Conservation (phyloP, 345 rosid genomes). For the Chamaenerion angustifolium region DNA sequence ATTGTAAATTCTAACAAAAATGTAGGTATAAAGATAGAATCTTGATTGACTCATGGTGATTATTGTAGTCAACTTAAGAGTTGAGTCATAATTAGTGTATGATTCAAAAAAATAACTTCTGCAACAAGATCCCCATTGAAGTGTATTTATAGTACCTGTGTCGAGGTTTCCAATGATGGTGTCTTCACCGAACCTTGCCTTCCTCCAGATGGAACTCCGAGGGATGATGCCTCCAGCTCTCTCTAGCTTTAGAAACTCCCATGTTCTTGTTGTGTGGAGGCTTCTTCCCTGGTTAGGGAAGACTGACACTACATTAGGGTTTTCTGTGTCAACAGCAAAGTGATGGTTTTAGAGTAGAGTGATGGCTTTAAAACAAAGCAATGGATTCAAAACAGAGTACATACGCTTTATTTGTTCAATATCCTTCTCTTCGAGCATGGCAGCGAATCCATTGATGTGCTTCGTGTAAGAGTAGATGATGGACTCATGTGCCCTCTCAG, state of each 20-base stretch:
- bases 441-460: constrained; percentile 52
- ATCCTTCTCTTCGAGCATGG: constrained; percentile 33
- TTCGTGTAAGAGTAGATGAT: constrained; percentile 29
- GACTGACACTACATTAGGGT: constrained; percentile 34
- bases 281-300: constrained; percentile 25
- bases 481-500: constrained; percentile 29
- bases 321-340: constrained; percentile 16
- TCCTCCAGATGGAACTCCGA: constrained; percentile 21
- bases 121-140: too few species aligned
- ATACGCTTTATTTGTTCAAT: constrained; percentile 31
- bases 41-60: too few species aligned
- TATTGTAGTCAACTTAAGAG: too few species aligned
- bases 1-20: too few species aligned
- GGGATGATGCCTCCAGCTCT: constrained; percentile 19
- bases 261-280: constrained; percentile 42
- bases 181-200: constrained; percentile 36
- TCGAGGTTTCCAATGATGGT: constrained; percentile 42
- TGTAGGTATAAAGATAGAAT: too few species aligned
- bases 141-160: constrained; percentile 22
- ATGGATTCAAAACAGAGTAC: too few species aligned
- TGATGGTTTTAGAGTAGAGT: too few species aligned
- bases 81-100: too few species aligned
- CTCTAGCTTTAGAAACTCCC: constrained; percentile 45
- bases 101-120: too few species aligned
- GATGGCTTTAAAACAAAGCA: too few species aligned